Evolutionary conservation across 2,329 filamentous ascomycete genomes (phyloP), one percentile per base, ranked within the genome.

Genomic region (Amesomyces nigricolor): DNA sequence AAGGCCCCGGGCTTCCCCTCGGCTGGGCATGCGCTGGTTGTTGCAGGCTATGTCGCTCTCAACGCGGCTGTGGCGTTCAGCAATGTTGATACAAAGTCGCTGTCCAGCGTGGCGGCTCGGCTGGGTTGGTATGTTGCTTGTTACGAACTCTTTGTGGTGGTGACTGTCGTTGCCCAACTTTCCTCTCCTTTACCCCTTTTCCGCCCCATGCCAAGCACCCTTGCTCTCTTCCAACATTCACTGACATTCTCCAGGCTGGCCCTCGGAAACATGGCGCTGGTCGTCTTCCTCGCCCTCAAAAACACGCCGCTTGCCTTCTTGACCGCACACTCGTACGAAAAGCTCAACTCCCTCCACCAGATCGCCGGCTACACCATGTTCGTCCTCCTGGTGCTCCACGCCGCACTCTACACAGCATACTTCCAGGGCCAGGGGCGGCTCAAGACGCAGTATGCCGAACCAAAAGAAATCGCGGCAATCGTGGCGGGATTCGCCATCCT

Each of bases 261-360:
- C 17, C 47, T 65, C 13, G 60, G 56, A 17, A 84, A 84, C 61
- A 65, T 81, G 30, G 67, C 71, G 11, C 67, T 85, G 14, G 72
- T 81, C 11, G 70, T 81, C 11, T 77, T 83, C 47, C 68, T 85
- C 14, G 72, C 76, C 1, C 69, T 84, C 42, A 83, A 82, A 61
- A 82, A 83, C 62, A 83, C 80, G 0, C 81, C 80, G 0, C 65
- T 84, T 16, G 76, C 76, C 0, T 74, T 75, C 56, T 60, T 85
- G 10, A 77, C 77, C 1, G 69, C 74, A 1, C 79, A 77, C 62
- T 82, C 80, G 5, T 81, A 85, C 64, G 81, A 84, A 57, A 73
- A 78, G 17, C 73, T 85, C 50, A 83, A 82, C 61, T 72, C 77
- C 47, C 71, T 85, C 2, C 81, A 85, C 61, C 77, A 77, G 55